Evolutionary conservation across 164 flowering plant species (phyloP).

Genomic region (Hamamelis virginiana): DNA sequence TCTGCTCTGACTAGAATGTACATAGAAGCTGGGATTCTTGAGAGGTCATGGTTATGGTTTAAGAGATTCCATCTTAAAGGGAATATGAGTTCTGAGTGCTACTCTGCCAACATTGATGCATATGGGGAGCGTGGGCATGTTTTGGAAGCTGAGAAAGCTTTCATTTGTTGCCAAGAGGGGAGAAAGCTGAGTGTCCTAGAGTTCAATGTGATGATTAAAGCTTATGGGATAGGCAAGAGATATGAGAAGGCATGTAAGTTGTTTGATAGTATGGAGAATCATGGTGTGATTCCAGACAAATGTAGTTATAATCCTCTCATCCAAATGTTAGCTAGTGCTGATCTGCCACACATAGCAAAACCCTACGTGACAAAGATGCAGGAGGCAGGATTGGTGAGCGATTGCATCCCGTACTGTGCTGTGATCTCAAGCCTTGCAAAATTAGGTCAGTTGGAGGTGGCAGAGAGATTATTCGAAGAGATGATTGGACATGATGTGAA

Average conservation of each 20-base stretch:
- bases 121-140: slow-evolving; percentile 77
- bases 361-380: slow-evolving; percentile 71
- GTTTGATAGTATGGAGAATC: slow-evolving; percentile 63
- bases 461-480: slow-evolving; percentile 59
- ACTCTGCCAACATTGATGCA: slow-evolving; percentile 91
- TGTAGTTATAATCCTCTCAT: slow-evolving; percentile 74
- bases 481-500: slow-evolving; percentile 58
- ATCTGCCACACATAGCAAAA: slow-evolving; percentile 55
- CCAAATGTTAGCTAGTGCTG: slow-evolving; percentile 70
- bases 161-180: slow-evolving; percentile 55
- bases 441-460: slow-evolving; percentile 54
- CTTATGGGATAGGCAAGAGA: slow-evolving; percentile 70
- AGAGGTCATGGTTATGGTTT: slow-evolving; percentile 88
- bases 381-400: slow-evolving; percentile 49
- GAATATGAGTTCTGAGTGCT: slow-evolving; percentile 79
- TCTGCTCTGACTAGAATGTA: slow-evolving; percentile 89
- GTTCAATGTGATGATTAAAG: slow-evolving; percentile 96
- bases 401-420: slow-evolving; percentile 81
- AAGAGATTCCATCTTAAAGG: slow-evolving; percentile 65
- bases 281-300: slow-evolving; percentile 68
- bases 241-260: slow-evolving; percentile 66
- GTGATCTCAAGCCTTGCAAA: slow-evolving; percentile 76
- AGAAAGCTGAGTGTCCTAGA: slow-evolving; percentile 54
- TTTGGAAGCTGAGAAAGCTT: slow-evolving; percentile 73
- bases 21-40: slow-evolving; percentile 68